Percentiles rank a stretch among this genome's conserved stretches.
Conservation (phyloP, 164 flowering plant genomes). For the Magnolia sinica region DNA sequence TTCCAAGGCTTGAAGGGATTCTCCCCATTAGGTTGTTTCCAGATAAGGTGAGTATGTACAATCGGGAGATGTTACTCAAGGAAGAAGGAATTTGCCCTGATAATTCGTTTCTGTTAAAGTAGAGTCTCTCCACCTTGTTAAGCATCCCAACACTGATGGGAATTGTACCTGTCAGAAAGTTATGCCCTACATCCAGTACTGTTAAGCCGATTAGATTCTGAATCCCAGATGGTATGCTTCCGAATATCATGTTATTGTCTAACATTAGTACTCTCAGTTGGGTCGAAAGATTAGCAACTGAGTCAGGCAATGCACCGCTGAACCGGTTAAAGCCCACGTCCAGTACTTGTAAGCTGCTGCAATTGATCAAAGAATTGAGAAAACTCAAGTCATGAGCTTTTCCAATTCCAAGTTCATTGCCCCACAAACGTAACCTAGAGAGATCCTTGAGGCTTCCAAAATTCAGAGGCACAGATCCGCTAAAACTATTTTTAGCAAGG, state of each 20-base stretch:
- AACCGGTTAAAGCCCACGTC: constrained; percentile 19
- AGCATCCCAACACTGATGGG: neutral
- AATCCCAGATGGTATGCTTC: too few species aligned
- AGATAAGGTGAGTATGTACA: neutral
- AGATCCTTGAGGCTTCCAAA: constrained; percentile 15
- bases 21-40: neutral
- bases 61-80: neutral
- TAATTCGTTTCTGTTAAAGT: neutral
- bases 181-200: too few species aligned
- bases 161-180: too few species aligned
- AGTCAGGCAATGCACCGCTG: constrained; percentile 5
- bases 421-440: constrained; percentile 7
- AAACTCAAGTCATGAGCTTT: constrained; percentile 27
- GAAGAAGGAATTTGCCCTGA: neutral
- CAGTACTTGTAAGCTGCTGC: constrained; percentile 20
- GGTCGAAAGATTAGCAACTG: constrained; percentile 27
- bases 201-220: too few species aligned
- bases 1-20: constrained; percentile 7
- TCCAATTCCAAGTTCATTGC: constrained; percentile 18
- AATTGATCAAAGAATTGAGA: constrained; percentile 27
- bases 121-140: neutral
- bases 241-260: constrained; percentile 14
- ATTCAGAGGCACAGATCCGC: constrained; percentile 17
- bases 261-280: constrained; percentile 5
- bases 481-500: constrained; percentile 17